Conservation (phyloP, 768 basidiomycete species). For the Neoboletus brunneissimus region DNA sequence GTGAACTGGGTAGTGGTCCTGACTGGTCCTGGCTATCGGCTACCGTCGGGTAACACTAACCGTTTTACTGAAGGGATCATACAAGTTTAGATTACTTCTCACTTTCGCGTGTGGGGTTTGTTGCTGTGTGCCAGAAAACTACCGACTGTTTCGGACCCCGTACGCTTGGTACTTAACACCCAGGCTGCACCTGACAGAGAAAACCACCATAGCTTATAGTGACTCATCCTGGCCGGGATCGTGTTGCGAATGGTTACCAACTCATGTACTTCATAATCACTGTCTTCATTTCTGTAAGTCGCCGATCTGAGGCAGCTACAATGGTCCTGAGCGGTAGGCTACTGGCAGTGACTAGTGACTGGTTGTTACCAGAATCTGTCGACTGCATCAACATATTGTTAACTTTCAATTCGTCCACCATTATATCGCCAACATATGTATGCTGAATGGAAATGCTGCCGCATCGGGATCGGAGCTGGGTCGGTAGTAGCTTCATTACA, state of each 20-base stretch:
- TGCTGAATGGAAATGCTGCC: background rate
- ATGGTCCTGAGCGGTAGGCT: too few species aligned
- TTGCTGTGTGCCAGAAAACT: background rate
- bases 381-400: too few species aligned
- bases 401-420: too few species aligned
- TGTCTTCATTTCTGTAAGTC: background rate
- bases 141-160: background rate
- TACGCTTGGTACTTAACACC: background rate
- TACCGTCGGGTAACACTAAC: too few species aligned
- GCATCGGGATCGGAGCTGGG: background rate
- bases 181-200: too few species aligned
- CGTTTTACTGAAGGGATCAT: too few species aligned
- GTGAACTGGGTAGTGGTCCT: too few species aligned
- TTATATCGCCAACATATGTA: background rate
- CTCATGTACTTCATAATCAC: background rate
- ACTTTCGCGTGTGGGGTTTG: background rate
- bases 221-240: background rate
- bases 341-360: too few species aligned
- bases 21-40: too few species aligned
- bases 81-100: background rate
- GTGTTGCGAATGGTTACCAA: background rate
- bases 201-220: background rate
- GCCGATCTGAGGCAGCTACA: too few species aligned
- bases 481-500: background rate
- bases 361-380: too few species aligned